Conservation (phyloP, 139 green algal genomes). For the Deuterostichococcus epilithicus region DNA sequence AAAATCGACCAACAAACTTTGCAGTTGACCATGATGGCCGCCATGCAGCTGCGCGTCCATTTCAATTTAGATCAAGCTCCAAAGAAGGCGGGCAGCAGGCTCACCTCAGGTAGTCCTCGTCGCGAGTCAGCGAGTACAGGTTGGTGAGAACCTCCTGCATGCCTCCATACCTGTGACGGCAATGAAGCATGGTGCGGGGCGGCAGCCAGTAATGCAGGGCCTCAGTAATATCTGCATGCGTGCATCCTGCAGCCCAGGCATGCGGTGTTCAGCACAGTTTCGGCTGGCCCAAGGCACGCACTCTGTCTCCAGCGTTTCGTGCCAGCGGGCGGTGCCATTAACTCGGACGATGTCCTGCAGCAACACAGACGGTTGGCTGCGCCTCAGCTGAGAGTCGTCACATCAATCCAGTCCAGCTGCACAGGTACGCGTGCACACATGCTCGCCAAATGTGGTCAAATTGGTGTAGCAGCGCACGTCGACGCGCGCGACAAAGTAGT, state of each 20-base stretch:
- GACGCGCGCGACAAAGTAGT: conserved; percentile 29
- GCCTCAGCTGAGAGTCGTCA: background rate
- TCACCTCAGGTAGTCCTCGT: conserved; percentile 26
- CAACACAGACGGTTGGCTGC: background rate
- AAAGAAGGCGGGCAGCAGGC: background rate
- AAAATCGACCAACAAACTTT: background rate
- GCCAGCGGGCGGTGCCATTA: conserved; percentile 30
- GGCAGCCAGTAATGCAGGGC: too few species aligned
- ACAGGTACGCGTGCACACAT: too few species aligned
- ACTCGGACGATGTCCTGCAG: background rate
- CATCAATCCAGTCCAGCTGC: background rate
- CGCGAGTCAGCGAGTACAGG: conserved; percentile 37
- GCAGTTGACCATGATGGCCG: too few species aligned
- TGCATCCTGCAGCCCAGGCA: too few species aligned
- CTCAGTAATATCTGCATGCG: too few species aligned
- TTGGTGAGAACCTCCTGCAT: conserved; percentile 53
- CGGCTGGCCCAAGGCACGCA: too few species aligned
- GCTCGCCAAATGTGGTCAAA: too few species aligned
- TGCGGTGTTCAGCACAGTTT: too few species aligned
- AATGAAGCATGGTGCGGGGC: too few species aligned
- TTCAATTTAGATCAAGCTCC: background rate
- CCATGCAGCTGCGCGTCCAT: background rate
- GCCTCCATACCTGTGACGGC: conserved; percentile 41
- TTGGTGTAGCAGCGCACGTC: background rate
- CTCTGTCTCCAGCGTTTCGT: conserved; percentile 32